Evolutionary conservation across 306 rosid species (phyloP), one percentile per base, ranked within the genome.

Genomic region (Cajanus cajan): DNA sequence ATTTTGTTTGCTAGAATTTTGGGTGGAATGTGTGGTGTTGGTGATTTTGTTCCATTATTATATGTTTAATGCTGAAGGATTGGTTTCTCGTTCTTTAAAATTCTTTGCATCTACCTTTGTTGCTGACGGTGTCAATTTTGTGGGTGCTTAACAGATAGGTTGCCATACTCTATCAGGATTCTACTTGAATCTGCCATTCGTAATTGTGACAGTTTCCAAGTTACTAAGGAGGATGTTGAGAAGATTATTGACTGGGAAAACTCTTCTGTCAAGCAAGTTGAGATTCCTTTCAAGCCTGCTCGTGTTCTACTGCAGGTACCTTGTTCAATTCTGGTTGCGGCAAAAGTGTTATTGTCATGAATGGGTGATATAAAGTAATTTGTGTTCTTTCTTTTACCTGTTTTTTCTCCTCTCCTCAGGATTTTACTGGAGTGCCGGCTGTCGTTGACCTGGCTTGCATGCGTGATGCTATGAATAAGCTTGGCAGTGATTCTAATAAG

Each of bases 391-490:
- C 22, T 44, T 57, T 64, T 47, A 80, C 67, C 68, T 59, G 14
- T 45, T 39, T 36, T 71, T 64, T 4, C 48, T 9, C 24, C 70
- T 73, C 12, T 44, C 55, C 25, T 6, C 85, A 96, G 99, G 99
- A 96, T 87, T 96, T 96, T 79, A 96, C 99, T 6, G 99, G 99
- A 78, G 99, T 96, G 31, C 99, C 99, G 36, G 97, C 96, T 50
- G 99, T 96, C 80, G 99, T 96, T 48, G 99, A 96, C 82, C 90
- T 96, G 57, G 99, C 99, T 59, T 90, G 96, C 67, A 96, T 96
- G 99, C 98, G 99, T 48, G 99, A 96, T 93, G 99, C 99, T 69
- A 93, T 96, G 99, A 96, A 93, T 82, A 90, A 65, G 64, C 97
- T 96, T 52, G 99, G 98, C 71, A 96, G 97, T 24, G 97, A 96